A percentile compares a stretch with the other conserved stretches of the same genome.
phyloP scores from a whole-genome alignment of 2,329 filamentous ascomycete genomes.

The Aspergillus proliferans region DNA sequence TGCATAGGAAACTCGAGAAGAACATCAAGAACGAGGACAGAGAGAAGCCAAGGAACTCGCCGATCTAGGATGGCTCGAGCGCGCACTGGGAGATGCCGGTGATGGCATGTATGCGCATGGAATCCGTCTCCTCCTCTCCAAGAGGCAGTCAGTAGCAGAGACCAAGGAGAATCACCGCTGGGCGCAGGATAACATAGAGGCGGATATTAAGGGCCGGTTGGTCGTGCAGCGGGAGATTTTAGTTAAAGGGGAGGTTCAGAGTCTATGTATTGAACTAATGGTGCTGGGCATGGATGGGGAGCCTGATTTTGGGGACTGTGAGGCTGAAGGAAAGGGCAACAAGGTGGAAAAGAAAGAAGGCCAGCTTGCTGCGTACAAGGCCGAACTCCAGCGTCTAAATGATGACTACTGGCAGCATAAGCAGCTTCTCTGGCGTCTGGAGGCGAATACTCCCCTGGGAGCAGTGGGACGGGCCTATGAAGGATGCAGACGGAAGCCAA shows the following conservation, averaged over 20 bases:
- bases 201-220: background rate
- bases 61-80: background rate
- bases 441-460: background rate
- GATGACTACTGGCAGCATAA: background rate
- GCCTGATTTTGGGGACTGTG: background rate
- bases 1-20: too few species aligned
- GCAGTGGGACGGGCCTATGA: background rate
- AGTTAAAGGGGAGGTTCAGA: background rate
- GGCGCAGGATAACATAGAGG: background rate
- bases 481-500: background rate
- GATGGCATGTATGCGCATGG: background rate
- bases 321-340: too few species aligned
- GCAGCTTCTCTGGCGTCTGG: background rate
- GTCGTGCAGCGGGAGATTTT: background rate
- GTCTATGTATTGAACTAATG: background rate
- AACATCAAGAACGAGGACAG: too few species aligned
- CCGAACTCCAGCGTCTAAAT: background rate
- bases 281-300: background rate
- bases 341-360: background rate
- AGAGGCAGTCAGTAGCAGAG: background rate
- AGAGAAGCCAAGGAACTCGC: background rate
- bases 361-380: background rate
- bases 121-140: background rate
- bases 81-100: background rate
- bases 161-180: background rate